Base-by-base conservation (phyloP, 768 basidiomycete species). In the Mycena haematopus region DNA sequence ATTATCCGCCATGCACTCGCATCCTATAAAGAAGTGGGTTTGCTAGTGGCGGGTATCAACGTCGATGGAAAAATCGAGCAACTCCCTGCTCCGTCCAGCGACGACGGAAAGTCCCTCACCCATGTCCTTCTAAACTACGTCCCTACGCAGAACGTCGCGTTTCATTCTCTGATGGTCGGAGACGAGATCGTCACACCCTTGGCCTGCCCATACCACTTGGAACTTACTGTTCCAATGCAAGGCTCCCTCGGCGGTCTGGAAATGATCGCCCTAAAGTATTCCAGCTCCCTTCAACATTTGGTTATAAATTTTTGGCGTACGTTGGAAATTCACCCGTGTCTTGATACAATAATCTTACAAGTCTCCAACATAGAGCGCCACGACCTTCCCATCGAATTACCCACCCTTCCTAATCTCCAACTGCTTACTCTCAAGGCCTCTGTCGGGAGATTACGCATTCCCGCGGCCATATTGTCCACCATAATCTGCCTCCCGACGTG, bases 1-100 rank as follows among this genome's bases (percentile, higher is more conserved):
- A 22, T 58, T 13, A 50, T 58, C 49, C 56, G 56, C 3, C 27
- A 58, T 42, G 56, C 56, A 19, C 46, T 58, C n/a, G 19, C 46
- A 24, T 58, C 49, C 17, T 58, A 50, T 31, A 15, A 58, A 9
- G 56, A 58, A 36, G 56, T 58, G 47, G 56, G 21, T 38, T n/a
- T 58, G 19, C 25, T 50, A 4, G 56, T 50, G 13, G n/a, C 24
- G 3, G 42, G 15, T 29, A 33, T 50, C 15, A 36, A 49, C 15
- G 33, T n/a, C n/a, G 7, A 56, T 15, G n/a, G 31, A n/a, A 15
- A 46, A 2, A n/a, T 21, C 14, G 33, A 46, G 4, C 33, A 15
- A 33, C 17, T 35, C 9, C 33, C 55, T 3, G 2, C 25, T 14
- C 14, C 47, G 2, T 10, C 29, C 11, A 6, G 27, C 5, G n/a